These are phyloP conservation scores for Penicillium sp. DNA, from an alignment of 2,329 filamentous ascomycete species.

Conservation along the genomic window DNA sequence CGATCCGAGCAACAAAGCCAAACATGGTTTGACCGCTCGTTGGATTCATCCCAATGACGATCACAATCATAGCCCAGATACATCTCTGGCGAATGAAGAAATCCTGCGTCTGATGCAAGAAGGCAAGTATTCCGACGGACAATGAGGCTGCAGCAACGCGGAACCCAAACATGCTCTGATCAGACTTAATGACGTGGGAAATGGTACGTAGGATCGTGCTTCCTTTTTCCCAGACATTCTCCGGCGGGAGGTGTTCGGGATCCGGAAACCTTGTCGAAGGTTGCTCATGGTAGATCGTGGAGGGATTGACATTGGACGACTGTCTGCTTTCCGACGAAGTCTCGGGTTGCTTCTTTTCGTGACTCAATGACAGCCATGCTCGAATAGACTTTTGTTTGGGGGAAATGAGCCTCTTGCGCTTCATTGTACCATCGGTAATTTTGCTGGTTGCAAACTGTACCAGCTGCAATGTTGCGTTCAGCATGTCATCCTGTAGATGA, in stretches of 20 bases:
- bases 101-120: conserved; percentile 60
- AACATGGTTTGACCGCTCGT: conserved; percentile 69
- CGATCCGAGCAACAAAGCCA: conserved; percentile 65
- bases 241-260: conserved; percentile 70
- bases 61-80: conserved; percentile 76
- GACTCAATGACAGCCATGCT: conserved; percentile 55
- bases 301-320: conserved; percentile 18
- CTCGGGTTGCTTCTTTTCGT: conserved; percentile 10
- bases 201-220: conserved; percentile 61
- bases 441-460: conserved; percentile 67
- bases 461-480: conserved; percentile 61
- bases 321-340: conserved; percentile 9
- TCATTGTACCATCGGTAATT: conserved; percentile 63
- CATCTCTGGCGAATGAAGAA: conserved; percentile 70
- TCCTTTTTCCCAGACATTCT: conserved; percentile 60
- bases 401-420: conserved; percentile 61
- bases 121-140: conserved; percentile 68
- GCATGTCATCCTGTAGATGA: conserved; percentile 61
- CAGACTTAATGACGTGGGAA: conserved; percentile 61
- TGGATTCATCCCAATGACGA: conserved; percentile 68
- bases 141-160: conserved; percentile 71
- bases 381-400: conserved; percentile 61
- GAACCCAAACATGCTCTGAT: conserved; percentile 68
- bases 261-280: conserved; percentile 51
- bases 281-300: conserved; percentile 58